These are phyloP conservation scores for Russula lepida DNA, from an alignment of 768 basidiomycete genomes.

Conservation along the genomic window DNA sequence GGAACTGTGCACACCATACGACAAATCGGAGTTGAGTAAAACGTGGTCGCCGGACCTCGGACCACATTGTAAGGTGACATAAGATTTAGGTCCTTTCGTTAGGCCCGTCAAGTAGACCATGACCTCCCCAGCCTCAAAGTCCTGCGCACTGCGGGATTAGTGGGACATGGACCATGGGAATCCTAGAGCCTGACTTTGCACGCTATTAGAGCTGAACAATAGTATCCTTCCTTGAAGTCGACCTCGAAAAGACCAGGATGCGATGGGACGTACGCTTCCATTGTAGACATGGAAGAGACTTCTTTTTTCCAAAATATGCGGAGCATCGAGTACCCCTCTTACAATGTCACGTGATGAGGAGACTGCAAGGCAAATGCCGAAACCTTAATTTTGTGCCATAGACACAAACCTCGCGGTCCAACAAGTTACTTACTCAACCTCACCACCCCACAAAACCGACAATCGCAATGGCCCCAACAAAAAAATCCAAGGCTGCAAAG, in stretches of 20 bases:
- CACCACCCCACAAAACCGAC: slow-evolving; percentile 12
- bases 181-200: slow-evolving; percentile 24
- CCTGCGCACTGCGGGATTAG: slow-evolving; percentile 22
- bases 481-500: slow-evolving; percentile 93
- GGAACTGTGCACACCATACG: slow-evolving; percentile 38
- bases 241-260: slow-evolving; percentile 32
- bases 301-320: too few species aligned
- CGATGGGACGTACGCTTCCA: slow-evolving; percentile 21
- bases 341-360: not conserved
- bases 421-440: not conserved
- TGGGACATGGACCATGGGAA: not conserved
- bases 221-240: slow-evolving; percentile 32
- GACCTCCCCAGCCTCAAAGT: slow-evolving; percentile 33
- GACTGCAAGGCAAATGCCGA: slow-evolving; percentile 15
- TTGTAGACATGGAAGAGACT: not conserved
- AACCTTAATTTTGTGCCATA: not conserved
- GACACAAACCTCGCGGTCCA: too few species aligned
- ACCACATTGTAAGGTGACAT: slow-evolving; percentile 48
- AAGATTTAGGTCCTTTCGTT: slow-evolving; percentile 33
- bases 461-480: slow-evolving; percentile 78
- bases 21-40: slow-evolving; percentile 51
- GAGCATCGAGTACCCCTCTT: too few species aligned
- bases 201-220: slow-evolving; percentile 31
- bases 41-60: slow-evolving; percentile 39
- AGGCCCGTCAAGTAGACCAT: slow-evolving; percentile 29